Base-by-base conservation (phyloP, 2,329 filamentous ascomycete species). In the Phoma sp. region DNA sequence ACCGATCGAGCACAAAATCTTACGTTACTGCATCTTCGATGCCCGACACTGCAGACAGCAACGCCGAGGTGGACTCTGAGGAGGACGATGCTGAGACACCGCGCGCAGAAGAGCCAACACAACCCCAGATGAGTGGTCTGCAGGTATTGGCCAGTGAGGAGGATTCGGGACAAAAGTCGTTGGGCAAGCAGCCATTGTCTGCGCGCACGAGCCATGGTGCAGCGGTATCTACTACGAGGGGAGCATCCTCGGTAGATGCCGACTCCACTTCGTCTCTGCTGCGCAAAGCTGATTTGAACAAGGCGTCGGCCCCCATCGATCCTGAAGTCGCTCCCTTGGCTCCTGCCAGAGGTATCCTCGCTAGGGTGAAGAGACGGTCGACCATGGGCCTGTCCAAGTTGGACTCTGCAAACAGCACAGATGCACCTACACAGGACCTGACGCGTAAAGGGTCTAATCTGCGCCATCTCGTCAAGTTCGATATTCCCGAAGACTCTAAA, bases 391-490 rank as follows among this genome's bases (percentile, higher is more conserved):
- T 66, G 19, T 62, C 63, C 21, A 64, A 63, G 6, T 53, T 60
- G 4, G 51, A 43, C 8, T 41, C 43, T 10, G 17, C 40, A 2
- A 43, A 48, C 31, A 48, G 44, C 2, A 10, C 36, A 27, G 62
- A 66, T 4, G 31, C 32, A 13, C 32, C 56, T 7, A 53, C 51
- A 3, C 57, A 57, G 10, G 36, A 63, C 8, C 33, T 73, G 6
- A 55, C 64, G 2, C 68, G 66, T 32, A 69, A 60, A 25, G 69
- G 65, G 24, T 73, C 72, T 0, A 63, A 67, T 25, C 58, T 75
- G 1, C 71, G 70, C 5, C 71, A 74, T 29, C 61, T 77, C 4
- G 77, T 80, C 55, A 76, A 76, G 37, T 79, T 80, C 59, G 72
- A 76, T 47, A 60, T 79, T 1, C 76, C 77, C 1, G 74, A 78